Evolutionary conservation across 2,329 filamentous ascomycete genomes (phyloP).

Genomic region (Fusarium udum): DNA sequence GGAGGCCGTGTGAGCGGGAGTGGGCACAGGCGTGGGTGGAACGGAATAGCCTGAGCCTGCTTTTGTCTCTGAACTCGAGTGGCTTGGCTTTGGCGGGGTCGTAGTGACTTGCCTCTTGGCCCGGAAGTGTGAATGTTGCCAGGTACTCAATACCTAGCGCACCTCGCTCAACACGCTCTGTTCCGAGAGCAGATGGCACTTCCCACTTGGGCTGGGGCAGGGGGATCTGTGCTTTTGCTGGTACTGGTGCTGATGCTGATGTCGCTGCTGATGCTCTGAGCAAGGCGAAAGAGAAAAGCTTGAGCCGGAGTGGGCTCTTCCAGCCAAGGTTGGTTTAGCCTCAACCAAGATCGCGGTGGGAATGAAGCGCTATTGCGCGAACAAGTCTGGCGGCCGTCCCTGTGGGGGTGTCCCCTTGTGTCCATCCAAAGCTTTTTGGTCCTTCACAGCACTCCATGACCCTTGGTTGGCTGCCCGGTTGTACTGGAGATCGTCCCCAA

Average conservation of each 20-base stretch:
- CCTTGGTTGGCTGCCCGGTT: constrained; percentile 36
- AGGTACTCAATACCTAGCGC: constrained; percentile 21
- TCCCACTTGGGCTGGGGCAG: constrained; percentile 30
- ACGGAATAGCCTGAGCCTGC: constrained; percentile 36
- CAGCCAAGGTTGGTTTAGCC: constrained; percentile 39
- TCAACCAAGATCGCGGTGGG: constrained; percentile 39
- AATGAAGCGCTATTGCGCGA: constrained; percentile 44
- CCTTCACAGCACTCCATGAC: constrained; percentile 24
- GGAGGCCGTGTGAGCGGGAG: constrained; percentile 34
- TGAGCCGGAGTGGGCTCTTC: constrained; percentile 36
- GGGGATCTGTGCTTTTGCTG: constrained; percentile 28
- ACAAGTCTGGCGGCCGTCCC: constrained; percentile 44
- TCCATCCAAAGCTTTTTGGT: constrained; percentile 23
- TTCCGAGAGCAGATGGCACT: constrained; percentile 35
- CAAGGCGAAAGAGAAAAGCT: constrained; percentile 38
- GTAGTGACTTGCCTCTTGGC: constrained; percentile 23
- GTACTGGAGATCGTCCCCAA: constrained; percentile 41
- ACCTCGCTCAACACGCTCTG: constrained; percentile 13
- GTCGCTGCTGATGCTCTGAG: constrained; percentile 18
- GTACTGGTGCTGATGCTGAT: constrained; percentile 9
- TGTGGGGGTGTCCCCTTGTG: constrained; percentile 35
- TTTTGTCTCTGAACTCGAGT: constrained; percentile 26
- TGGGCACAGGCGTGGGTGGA: constrained; percentile 41
- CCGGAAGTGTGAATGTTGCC: not conserved
- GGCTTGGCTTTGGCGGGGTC: constrained; percentile 27